A percentile compares a stretch with the other conserved stretches of the same genome.
Conservation (phyloP, 164 flowering plant genomes). For the Aristolochia fimbriata region DNA sequence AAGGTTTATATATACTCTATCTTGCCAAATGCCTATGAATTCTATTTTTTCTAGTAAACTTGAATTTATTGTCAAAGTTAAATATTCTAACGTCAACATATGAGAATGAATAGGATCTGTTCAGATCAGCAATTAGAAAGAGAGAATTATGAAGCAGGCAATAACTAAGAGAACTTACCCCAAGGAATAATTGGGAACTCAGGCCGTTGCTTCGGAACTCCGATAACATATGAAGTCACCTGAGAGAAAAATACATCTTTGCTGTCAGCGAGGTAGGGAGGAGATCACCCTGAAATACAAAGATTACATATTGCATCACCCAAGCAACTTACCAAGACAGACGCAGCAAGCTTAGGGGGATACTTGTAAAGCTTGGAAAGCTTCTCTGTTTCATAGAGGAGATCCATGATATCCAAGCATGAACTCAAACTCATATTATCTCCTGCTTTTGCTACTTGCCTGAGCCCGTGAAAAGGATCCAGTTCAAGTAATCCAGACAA, state of each 20-base stretch:
- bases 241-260: conserved; percentile 13
- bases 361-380: conserved; percentile 29
- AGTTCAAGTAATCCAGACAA: no score
- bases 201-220: conserved; percentile 51
- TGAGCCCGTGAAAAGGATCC: conserved; percentile 6
- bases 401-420: conserved; percentile 79
- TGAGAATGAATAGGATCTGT: no score
- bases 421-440: conserved; percentile 45
- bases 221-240: conserved; percentile 59
- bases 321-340: conserved; percentile 41
- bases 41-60: no score
- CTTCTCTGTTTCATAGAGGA: conserved; percentile 63
- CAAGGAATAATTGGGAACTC: conserved; percentile 78
- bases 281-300: neutral
- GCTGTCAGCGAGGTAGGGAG: neutral
- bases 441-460: conserved; percentile 57
- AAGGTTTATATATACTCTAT: no score
- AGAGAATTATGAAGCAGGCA: neutral
- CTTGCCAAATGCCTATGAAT: no score
- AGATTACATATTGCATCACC: neutral
- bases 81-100: no score
- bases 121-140: neutral
- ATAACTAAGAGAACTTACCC: conserved; percentile 33
- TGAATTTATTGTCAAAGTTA: no score
- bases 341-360: conserved; percentile 61